Conservation (phyloP, 805 yeast genomes). For the Metschnikowia bowlesiae region DNA sequence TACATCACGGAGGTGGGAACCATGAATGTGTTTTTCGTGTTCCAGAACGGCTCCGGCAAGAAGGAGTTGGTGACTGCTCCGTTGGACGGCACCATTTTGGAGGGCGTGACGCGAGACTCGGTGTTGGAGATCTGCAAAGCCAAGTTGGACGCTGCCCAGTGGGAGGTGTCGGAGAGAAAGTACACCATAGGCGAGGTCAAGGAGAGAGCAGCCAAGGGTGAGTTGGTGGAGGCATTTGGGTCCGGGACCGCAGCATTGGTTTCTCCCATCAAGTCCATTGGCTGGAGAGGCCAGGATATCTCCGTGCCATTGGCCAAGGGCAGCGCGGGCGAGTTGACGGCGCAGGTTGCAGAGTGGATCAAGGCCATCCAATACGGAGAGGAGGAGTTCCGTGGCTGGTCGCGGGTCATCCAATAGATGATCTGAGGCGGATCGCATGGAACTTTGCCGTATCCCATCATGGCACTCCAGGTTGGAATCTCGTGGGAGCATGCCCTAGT, state of each 20-base stretch:
- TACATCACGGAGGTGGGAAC: slow-evolving; percentile 95
- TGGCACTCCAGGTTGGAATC: too few relatives aligned
- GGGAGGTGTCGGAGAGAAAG: slow-evolving; percentile 82
- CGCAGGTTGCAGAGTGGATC: slow-evolving; percentile 78
- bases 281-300: slow-evolving; percentile 70
- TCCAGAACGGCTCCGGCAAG: slow-evolving; percentile 76
- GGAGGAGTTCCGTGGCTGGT: slow-evolving; percentile 57
- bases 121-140: slow-evolving; percentile 72
- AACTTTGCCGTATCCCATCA: too few relatives aligned
- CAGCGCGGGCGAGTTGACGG: slow-evolving; percentile 78
- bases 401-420: slow-evolving; percentile 30
- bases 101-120: slow-evolving; percentile 95
- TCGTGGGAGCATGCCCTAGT: too few relatives aligned
- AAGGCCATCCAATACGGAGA: slow-evolving; percentile 87
- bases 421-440: not conserved
- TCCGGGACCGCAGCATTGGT: slow-evolving; percentile 98
- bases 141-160: slow-evolving; percentile 67
- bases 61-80: slow-evolving; percentile 95
- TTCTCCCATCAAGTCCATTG: slow-evolving; percentile 85
- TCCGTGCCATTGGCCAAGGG: slow-evolving; percentile 77
- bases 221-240: slow-evolving; percentile 91
- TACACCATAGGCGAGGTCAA: slow-evolving; percentile 76
- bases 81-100: slow-evolving; percentile 92
- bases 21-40: slow-evolving; percentile 90
- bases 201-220: slow-evolving; percentile 73